Conservation (phyloP, 257 asterid genomes). For the Plantago ovata region DNA sequence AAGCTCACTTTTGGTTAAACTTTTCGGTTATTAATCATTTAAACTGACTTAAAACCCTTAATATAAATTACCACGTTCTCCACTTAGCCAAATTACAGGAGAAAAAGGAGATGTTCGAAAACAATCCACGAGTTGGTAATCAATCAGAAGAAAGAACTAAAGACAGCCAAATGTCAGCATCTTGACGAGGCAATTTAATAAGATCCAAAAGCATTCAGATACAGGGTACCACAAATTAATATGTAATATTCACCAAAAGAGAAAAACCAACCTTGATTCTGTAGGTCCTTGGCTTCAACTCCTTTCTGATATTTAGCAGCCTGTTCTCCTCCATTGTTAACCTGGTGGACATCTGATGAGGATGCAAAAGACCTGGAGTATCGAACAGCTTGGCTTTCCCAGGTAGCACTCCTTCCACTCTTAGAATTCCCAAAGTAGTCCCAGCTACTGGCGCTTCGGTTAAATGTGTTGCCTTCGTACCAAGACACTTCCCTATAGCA, state of each 20-base stretch:
- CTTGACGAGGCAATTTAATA: neutral
- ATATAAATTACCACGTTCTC: no score
- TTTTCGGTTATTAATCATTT: no score
- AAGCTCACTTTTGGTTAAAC: no score
- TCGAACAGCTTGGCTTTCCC: conserved; percentile 79
- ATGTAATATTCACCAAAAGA: neutral
- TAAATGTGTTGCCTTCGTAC: conserved; percentile 52
- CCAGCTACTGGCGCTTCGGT: conserved; percentile 94
- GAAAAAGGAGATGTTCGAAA: no score
- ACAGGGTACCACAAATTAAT: neutral
- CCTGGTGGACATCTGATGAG: conserved; percentile 80
- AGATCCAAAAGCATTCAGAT: conserved; percentile 8
- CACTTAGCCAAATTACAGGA: no score
- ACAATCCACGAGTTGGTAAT: neutral
- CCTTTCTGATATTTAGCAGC: conserved; percentile 55
- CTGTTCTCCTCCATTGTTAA: conserved; percentile 71
- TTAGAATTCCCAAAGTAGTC: conserved; percentile 80
- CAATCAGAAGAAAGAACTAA: neutral
- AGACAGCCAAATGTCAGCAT: conserved; percentile 6
- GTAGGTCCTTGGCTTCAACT: conserved; percentile 83
- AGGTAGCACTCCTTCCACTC: conserved; percentile 89
- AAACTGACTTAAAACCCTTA: no score
- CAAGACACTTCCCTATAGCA: conserved; percentile 62
- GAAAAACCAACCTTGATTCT: conserved; percentile 68
- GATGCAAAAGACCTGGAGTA: conserved; percentile 90